Base-by-base conservation (phyloP, 2,329 filamentous ascomycete genomes). In the Pezicula radicicola region DNA sequence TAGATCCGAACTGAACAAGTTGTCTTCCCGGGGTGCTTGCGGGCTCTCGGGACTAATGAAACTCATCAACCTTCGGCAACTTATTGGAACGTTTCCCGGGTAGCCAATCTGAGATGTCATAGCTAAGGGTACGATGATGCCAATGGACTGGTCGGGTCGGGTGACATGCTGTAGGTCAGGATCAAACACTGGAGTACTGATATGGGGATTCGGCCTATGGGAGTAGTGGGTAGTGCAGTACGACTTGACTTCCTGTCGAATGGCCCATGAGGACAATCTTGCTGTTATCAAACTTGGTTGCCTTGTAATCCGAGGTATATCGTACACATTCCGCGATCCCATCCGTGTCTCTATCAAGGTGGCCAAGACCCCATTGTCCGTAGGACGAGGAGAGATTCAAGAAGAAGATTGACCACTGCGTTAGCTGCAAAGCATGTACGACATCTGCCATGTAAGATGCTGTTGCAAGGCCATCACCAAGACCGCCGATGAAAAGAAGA, bases 251-350 rank as follows among this genome's bases (percentile, higher is more conserved):
- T 0, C 84, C 84, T 0, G 85, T 88, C 1, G 79, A 84, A 61
- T 87, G 83, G 2, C 84, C 84, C 81, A 88, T 85, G 37, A 87
- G 68, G 25, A 85, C 81, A 16, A 87, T 62, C 51, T 82, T 83
- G 7, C 70, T 72, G 6, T 79, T 70, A 46, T 66, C 61, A 43
- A 58, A 66, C 46, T 65, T 63, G 44, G 61, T 57, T 8, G 52
- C 58, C 54, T 70, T 70, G 55, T 69, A 68, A 25, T 66, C 61
- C 43, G 61, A 57, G 52, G 68, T 66, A 52, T 66, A 66, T 46
- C 55, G 56, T 25, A 59, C 39, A 50, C 63, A 68, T 50, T 62
- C 53, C 15, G 68, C 67, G 37, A 70, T 63, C 54, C 70, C 68
- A 48, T 70, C 62, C 8, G 65, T 68, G 51, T 70, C 68, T 53